Conservation (phyloP, 2,329 filamentous ascomycete species). For the Fusarium siculi region DNA sequence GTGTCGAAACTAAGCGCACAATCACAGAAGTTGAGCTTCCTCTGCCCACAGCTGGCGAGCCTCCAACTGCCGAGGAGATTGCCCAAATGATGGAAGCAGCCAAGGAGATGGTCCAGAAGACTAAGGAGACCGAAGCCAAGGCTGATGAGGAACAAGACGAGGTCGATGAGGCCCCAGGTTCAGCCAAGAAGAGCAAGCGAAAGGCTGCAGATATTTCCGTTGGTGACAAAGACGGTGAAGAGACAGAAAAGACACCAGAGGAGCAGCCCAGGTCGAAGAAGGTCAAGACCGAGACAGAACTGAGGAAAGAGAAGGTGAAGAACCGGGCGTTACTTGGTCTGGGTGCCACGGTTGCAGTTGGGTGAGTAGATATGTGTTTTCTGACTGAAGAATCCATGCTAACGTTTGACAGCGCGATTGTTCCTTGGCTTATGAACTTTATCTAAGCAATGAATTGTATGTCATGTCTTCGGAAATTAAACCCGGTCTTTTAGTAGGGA, state of each 20-base stretch:
- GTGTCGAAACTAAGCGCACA: slow-evolving; percentile 75
- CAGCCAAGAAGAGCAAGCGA: slow-evolving; percentile 71
- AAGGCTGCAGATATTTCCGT: slow-evolving; percentile 78
- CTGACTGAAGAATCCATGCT: slow-evolving; percentile 2
- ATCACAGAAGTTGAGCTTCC: slow-evolving; percentile 82
- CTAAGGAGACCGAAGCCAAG: slow-evolving; percentile 60
- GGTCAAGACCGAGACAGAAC: slow-evolving; percentile 80
- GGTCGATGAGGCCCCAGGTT: slow-evolving; percentile 50
- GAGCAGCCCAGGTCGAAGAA: slow-evolving; percentile 73
- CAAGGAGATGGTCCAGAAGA: slow-evolving; percentile 85
- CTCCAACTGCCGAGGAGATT: slow-evolving; percentile 81
- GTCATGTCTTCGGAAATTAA: slow-evolving; percentile 35
- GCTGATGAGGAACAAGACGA: slow-evolving; percentile 51
- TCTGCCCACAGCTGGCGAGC: slow-evolving; percentile 64
- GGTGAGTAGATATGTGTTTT: slow-evolving; percentile 69
- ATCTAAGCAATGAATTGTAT: slow-evolving; percentile 51
- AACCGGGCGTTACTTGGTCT: slow-evolving; percentile 87
- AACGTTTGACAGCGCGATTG: slow-evolving; percentile 53
- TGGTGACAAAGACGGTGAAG: slow-evolving; percentile 64
- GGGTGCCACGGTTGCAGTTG: slow-evolving; percentile 85
- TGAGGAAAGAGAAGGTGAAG: slow-evolving; percentile 87
- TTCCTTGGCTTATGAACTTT: slow-evolving; percentile 64
- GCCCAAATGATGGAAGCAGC: slow-evolving; percentile 87
- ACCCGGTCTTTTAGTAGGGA: slow-evolving; percentile 9
- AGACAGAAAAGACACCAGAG: slow-evolving; percentile 48